A percentile compares a stretch with the other conserved stretches of the same genome.
Conservation (phyloP, 2,329 filamentous ascomycete species). For the Sporothrix sp. region DNA sequence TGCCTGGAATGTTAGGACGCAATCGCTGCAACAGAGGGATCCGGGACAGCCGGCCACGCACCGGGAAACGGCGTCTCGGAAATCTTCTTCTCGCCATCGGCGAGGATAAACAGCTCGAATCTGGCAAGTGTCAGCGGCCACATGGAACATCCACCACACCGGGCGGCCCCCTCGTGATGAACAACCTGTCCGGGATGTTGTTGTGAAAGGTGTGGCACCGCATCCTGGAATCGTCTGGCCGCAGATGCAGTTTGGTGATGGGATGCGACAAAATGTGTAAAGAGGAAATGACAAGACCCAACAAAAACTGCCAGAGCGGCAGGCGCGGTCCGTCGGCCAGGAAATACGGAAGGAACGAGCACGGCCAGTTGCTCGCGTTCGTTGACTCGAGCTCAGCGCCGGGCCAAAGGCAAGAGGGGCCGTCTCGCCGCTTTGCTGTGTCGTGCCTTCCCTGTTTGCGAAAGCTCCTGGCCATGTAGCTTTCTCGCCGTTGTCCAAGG, state of each 20-base stretch:
- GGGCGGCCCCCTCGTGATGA: not conserved
- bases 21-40: not conserved
- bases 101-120: conserved; percentile 87
- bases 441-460: no score
- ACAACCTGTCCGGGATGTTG: not conserved
- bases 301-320: no score
- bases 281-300: not conserved
- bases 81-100: conserved; percentile 85
- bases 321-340: no score
- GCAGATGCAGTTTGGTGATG: not conserved
- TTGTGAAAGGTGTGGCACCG: conserved; percentile 3
- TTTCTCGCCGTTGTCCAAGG: no score
- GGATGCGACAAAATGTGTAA: not conserved
- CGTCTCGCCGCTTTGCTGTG: no score
- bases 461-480: no score
- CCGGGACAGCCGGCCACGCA: conserved; percentile 35
- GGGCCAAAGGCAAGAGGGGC: no score
- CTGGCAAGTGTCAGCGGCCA: conserved; percentile 35
- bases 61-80: conserved; percentile 81
- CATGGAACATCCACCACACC: no score
- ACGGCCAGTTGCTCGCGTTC: no score
- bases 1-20: conserved; percentile 44
- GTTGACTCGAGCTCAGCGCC: no score
- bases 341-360: no score
- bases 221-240: not conserved